Evolutionary conservation across 208 protist genomes (phyloP).

Genomic region (Leishmania braziliensis): DNA sequence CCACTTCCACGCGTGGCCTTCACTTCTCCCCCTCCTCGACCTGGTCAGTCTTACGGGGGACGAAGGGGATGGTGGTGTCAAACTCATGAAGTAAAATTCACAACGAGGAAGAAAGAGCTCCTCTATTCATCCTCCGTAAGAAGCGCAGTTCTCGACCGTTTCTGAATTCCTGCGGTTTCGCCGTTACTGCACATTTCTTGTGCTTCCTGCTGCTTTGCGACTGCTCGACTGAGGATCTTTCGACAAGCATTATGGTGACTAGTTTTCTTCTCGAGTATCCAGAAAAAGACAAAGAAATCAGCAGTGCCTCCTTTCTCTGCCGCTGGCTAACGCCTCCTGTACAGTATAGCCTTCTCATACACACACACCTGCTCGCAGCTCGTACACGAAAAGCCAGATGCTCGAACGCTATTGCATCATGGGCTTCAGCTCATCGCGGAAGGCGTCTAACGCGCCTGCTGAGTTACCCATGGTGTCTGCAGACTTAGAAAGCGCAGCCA

Average conservation of each 20-base stretch:
- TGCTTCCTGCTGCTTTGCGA: not conserved
- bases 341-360: not conserved
- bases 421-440: constrained; percentile 42
- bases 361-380: not conserved
- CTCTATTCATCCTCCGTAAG: not conserved
- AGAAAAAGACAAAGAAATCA: not conserved
- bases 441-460: constrained; percentile 28
- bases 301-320: not conserved
- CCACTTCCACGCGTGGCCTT: not conserved
- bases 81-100: not conserved
- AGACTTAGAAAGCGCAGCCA: constrained; percentile 33
- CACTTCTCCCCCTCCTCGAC: not conserved
- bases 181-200: not conserved
- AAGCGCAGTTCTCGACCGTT: not conserved
- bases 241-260: not conserved
- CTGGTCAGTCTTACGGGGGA: too few species aligned
- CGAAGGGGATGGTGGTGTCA: not conserved
- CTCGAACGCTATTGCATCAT: constrained; percentile 25
- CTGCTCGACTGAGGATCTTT: not conserved
- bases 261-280: not conserved
- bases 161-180: not conserved
- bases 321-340: not conserved
- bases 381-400: not conserved
- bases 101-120: not conserved
- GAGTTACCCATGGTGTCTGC: constrained; percentile 38